These are phyloP conservation scores for Rhizopogon roseolus DNA, from an alignment of 768 basidiomycete genomes.

Conservation along the genomic window DNA sequence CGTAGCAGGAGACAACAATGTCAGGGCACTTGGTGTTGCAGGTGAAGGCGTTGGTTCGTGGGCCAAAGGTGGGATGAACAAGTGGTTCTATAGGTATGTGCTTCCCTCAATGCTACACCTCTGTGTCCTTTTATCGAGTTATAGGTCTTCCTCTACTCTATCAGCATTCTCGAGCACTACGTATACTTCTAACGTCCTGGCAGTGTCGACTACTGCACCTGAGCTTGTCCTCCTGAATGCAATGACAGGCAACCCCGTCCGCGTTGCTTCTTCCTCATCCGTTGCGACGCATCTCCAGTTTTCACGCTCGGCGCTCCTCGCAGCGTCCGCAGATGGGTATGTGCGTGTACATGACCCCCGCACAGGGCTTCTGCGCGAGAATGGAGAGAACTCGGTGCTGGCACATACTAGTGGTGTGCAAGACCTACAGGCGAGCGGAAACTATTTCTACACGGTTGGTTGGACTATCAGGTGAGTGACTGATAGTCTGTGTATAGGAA, in stretches of 20 bases:
- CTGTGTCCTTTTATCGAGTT: slow-evolving; percentile 29
- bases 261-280: slow-evolving; percentile 53
- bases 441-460: slow-evolving; percentile 83
- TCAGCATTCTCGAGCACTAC: slow-evolving; percentile 43
- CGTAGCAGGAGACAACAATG: slow-evolving; percentile 71
- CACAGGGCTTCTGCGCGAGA: slow-evolving; percentile 46
- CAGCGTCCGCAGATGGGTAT: slow-evolving; percentile 70
- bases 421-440: slow-evolving; percentile 75
- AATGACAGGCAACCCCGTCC: slow-evolving; percentile 61
- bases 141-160: slow-evolving; percentile 29
- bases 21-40: slow-evolving; percentile 58
- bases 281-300: slow-evolving; percentile 61
- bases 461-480: slow-evolving; percentile 68
- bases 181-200: slow-evolving; percentile 50
- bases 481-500: background rate
- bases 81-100: slow-evolving; percentile 71
- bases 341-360: slow-evolving; percentile 70
- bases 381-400: slow-evolving; percentile 52
- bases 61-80: slow-evolving; percentile 82
- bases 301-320: slow-evolving; percentile 58
- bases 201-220: slow-evolving; percentile 51
- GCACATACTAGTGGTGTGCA: slow-evolving; percentile 82
- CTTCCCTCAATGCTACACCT: background rate
- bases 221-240: slow-evolving; percentile 71
- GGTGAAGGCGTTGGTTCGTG: slow-evolving; percentile 71